These are phyloP conservation scores for Ailanthus altissimus DNA, from an alignment of 345 rosid species.

Conservation along the genomic window DNA sequence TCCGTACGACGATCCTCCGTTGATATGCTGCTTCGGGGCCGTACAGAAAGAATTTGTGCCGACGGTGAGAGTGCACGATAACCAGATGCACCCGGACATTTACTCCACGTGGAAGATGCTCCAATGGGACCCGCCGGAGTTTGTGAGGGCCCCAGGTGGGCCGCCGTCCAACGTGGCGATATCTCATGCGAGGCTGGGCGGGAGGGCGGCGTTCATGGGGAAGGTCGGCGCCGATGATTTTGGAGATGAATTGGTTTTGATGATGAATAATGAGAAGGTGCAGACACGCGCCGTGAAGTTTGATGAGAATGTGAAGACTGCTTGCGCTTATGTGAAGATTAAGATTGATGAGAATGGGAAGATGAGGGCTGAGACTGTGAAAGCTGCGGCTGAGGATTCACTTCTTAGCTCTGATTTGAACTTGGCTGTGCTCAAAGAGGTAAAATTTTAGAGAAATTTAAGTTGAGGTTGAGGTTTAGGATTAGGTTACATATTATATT, in stretches of 20 bases:
- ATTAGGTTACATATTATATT: background rate
- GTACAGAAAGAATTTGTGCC: conserved; percentile 85
- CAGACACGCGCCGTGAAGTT: conserved; percentile 82
- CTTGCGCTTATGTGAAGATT: conserved; percentile 62
- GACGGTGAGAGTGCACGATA: conserved; percentile 71
- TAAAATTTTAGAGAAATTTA: conserved; percentile 17
- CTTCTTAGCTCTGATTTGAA: conserved; percentile 69
- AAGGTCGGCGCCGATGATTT: conserved; percentile 77
- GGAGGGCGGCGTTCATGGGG: conserved; percentile 94
- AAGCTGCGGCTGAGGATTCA: conserved; percentile 76
- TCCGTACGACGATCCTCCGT: conserved; percentile 78
- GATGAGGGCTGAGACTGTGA: conserved; percentile 68
- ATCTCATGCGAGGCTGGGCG: conserved; percentile 80
- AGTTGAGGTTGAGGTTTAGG: background rate
- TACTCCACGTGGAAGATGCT: conserved; percentile 94
- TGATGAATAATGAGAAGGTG: conserved; percentile 84
- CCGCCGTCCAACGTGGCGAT: conserved; percentile 84
- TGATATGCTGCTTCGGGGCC: conserved; percentile 87
- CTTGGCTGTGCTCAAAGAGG: conserved; percentile 88
- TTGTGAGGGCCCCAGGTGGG: conserved; percentile 83
- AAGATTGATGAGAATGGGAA: conserved; percentile 68
- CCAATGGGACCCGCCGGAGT: conserved; percentile 96
- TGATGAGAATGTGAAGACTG: conserved; percentile 60
- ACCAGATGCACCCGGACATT: conserved; percentile 78
- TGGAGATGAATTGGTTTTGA: conserved; percentile 69